Conservation (phyloP, 1,284 basidiomycete genomes). For the Fistulina hepatica region DNA sequence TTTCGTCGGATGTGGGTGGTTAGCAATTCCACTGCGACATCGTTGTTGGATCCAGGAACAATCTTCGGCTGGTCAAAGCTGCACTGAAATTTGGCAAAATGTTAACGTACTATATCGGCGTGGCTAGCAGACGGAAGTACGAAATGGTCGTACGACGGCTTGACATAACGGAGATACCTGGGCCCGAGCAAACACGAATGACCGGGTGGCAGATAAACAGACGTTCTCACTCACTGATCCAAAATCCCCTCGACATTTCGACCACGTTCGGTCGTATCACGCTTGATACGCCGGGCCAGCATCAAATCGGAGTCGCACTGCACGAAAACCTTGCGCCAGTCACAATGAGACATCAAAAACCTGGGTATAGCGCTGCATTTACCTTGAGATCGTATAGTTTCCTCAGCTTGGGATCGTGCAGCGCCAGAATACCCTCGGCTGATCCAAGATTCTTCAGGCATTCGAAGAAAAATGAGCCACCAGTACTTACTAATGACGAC, state of each 20-base stretch:
- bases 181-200: slow-evolving; percentile 5
- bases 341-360: slow-evolving; percentile 2
- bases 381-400: slow-evolving; percentile 89
- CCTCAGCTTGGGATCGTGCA: slow-evolving; percentile 73
- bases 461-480: background rate
- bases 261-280: slow-evolving; percentile 85
- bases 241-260: slow-evolving; percentile 80
- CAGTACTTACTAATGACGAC: slow-evolving; percentile 70
- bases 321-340: slow-evolving; percentile 50
- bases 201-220: background rate
- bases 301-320: slow-evolving; percentile 95
- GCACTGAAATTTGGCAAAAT: background rate
- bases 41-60: slow-evolving; percentile 80
- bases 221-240: slow-evolving; percentile 54
- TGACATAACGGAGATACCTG: slow-evolving; percentile 86
- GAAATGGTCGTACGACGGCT: slow-evolving; percentile 90
- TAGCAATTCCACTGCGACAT: slow-evolving; percentile 89
- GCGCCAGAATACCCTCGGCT: slow-evolving; percentile 89
- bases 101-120: slow-evolving; percentile 71
- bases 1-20: slow-evolving; percentile 84
- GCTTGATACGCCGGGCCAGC: slow-evolving; percentile 84
- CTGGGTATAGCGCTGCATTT: slow-evolving; percentile 17
- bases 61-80: slow-evolving; percentile 46
- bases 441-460: slow-evolving; percentile 5
- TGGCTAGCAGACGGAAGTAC: slow-evolving; percentile 81